Evolutionary conservation across 2,329 filamentous ascomycete species (phyloP), one percentile per base, ranked within the genome.

Genomic region (Clonostachys chloroleuca): DNA sequence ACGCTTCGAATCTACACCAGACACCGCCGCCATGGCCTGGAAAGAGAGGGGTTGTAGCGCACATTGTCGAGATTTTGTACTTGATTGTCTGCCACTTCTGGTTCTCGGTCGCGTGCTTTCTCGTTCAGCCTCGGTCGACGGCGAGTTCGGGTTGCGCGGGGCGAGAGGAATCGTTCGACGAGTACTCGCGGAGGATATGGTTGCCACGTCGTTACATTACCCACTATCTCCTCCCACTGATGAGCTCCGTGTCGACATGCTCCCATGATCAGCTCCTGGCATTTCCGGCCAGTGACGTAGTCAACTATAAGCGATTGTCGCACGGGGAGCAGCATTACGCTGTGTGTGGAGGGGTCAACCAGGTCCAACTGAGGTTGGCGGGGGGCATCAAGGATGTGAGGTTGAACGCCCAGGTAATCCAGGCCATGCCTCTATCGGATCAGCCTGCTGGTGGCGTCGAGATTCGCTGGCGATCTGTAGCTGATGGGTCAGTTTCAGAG

Each of bases 171-270:
- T 68, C 74, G 0, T 52, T 82, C 1, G 66, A 58, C 14, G 60
- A 72, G 35, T 83, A 83, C 50, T 54, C 78, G 6, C 47, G 58
- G n/a, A 65, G 79, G n/a, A 75, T 77, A 5, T 60, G 65, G 44
- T 56, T 80, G 2, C 77, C 79, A 0, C 60, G 57, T 6, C 67
- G 69, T 30, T 81, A 78, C 47, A 55, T 65, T 5, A 59, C 62
- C 4, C 67, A 70, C 34, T 82, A 82, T 53, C 56, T 83, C 8
- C 60, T 82, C 0, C 80, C 80, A 0, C 62, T 81, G 6, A 66
- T 83, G 37, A 74, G 77, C 44, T 71, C 71, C 49, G 74, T 81
- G 7, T 71, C 72, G 5, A 82, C 78, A 2, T 82, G 77, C 53
- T 68, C 76, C 0, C 78, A 81, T 46, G 60, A 66, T 3, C 66